A percentile compares a stretch with the other conserved stretches of the same genome.
These are phyloP conservation scores for Gynostemma pentaphyllum DNA, from an alignment of 306 rosid genomes.

Conservation along the genomic window DNA sequence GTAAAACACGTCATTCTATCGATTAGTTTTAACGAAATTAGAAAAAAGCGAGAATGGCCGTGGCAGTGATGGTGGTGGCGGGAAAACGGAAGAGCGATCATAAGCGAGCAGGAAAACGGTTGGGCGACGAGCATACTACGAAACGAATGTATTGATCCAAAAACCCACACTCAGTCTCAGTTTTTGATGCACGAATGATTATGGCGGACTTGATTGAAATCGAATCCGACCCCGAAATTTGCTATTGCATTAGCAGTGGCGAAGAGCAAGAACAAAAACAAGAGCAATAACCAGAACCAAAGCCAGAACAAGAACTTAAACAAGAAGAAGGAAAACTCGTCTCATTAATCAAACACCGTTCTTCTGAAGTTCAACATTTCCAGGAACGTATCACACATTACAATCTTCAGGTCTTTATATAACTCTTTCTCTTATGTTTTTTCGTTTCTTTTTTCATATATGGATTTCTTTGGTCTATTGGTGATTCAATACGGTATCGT, in stretches of 20 bases:
- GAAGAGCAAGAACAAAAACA: no score
- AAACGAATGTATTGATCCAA: no score
- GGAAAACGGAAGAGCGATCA: not conserved
- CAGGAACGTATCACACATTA: conserved; percentile 49
- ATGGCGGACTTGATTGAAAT: conserved; percentile 8
- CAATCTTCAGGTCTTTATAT: conserved; percentile 50
- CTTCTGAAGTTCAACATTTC: conserved; percentile 51
- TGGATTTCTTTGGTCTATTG: no score
- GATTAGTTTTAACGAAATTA: no score
- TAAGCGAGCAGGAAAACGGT: not conserved
- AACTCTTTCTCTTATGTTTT: not conserved
- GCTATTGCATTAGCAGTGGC: not conserved
- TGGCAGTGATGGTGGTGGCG: not conserved
- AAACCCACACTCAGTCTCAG: not conserved
- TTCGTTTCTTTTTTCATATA: not conserved
- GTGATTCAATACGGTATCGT: no score
- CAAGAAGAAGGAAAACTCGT: no score
- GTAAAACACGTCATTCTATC: no score
- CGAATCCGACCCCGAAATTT: not conserved
- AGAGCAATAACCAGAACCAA: no score
- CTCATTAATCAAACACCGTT: conserved; percentile 75
- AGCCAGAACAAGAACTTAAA: no score
- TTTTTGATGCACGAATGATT: not conserved
- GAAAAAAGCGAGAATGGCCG: no score
- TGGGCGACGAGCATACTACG: not conserved